Base-by-base conservation (phyloP, 2,329 filamentous ascomycete species). In the Rhinocladiella similis region DNA sequence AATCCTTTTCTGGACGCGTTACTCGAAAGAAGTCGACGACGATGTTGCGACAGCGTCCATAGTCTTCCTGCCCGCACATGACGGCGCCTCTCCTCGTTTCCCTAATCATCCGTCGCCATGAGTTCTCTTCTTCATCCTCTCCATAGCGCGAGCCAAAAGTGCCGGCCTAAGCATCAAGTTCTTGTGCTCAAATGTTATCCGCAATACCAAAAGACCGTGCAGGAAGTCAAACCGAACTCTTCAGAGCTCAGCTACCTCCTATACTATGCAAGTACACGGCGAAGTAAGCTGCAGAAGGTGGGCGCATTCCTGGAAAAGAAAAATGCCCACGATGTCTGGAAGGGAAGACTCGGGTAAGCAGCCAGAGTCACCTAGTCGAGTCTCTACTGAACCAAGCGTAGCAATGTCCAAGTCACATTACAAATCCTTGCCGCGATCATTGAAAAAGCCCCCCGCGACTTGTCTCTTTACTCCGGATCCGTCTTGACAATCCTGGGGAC, bases 111-210 rank as follows among this genome's bases (percentile, higher is more conserved):
- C 19, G 20, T 25, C 50, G 36, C 49, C 54, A 66, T 66, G 63
- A 63, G 58, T 48, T 61, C 63, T 46, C 53, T 60, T 45, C 56
- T 66, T 29, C 61, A 63, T 53, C 64, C 65, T 56, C 84, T 85
- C 78, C 76, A 84, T 68, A 75, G 80, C 60, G 75, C 83, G 65
- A 80, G 82, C 63, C 82, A 86, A 71, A 80, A 79, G 65, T 82
- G 79, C 74, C 90, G 93, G 59, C 93, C 94, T 25, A 97, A 97
- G 80, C 94, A 99, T 77, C 93, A 97, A 82, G 90, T 97, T 66
- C 80, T 97, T 60, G 88, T 97, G 65, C 83, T 97, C 64, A 97
- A 96, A 78, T 97, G 93, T 80, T 99, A 97, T 73, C 94, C 94
- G 39, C 88, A 89, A 66, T 92, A 90, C 63, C 90, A 90, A 63